Evolutionary conservation across 805 yeast genomes (phyloP).

Genomic region (Wickerhamomyces canadensis): DNA sequence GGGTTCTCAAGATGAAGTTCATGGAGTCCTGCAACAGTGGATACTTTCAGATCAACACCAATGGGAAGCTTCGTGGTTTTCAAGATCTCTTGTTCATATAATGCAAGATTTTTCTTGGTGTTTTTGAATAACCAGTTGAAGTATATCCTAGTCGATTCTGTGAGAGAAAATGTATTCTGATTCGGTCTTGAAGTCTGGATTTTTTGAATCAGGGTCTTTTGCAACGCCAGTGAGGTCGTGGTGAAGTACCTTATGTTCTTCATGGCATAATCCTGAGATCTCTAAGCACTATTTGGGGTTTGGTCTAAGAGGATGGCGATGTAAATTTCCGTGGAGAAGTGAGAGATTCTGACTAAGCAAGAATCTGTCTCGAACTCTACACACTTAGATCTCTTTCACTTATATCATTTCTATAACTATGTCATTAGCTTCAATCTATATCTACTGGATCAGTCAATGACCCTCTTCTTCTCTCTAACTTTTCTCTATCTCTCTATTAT

Average conservation of each 20-base stretch:
- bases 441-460: too few species aligned
- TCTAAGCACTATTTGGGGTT: background rate
- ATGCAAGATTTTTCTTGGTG: conserved; percentile 5
- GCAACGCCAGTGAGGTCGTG: background rate
- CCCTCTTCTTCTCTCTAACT: too few species aligned
- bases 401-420: too few species aligned
- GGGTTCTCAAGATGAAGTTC: conserved; percentile 23
- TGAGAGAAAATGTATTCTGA: conserved; percentile 9
- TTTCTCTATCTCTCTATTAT: too few species aligned
- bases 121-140: conserved; percentile 17
- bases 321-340: too few species aligned
- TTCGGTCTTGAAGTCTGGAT: conserved; percentile 10
- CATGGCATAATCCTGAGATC: too few species aligned
- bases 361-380: too few species aligned
- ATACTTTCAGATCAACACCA: conserved; percentile 4
- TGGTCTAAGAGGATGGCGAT: too few species aligned
- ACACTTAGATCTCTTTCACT: too few species aligned
- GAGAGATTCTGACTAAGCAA: too few species aligned
- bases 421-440: too few species aligned
- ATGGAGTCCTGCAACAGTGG: conserved; percentile 15
- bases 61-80: conserved; percentile 8
- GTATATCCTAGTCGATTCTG: conserved; percentile 10
- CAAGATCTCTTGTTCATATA: conserved; percentile 17
- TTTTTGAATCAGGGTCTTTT: conserved; percentile 12
- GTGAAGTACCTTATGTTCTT: background rate